A percentile compares a stretch with the other conserved stretches of the same genome.
phyloP scores from a whole-genome alignment of 129 eudicot genomes.

The Helichrysum umbraculigerum region DNA sequence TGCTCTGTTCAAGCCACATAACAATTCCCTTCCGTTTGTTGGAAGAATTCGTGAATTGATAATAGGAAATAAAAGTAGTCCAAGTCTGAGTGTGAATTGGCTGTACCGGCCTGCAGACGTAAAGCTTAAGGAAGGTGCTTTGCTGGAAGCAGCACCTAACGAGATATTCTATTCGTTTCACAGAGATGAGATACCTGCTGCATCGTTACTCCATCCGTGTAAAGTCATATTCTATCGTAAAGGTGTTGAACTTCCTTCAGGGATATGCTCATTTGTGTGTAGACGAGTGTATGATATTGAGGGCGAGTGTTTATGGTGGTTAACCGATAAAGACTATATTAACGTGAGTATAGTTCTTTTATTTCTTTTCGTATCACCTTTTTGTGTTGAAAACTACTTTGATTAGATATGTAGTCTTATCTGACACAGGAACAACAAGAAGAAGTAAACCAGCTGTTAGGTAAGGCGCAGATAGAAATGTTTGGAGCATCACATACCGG shows the following conservation, averaged over 20 bases:
- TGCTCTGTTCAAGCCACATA: conserved; percentile 74
- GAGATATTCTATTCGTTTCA: conserved; percentile 81
- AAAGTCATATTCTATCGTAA: conserved; percentile 85
- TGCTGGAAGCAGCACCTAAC: conserved; percentile 55
- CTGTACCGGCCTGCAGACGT: conserved; percentile 77
- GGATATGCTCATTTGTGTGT: conserved; percentile 80
- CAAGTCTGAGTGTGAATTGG: conserved; percentile 69
- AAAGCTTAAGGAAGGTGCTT: conserved; percentile 57
- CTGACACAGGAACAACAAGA: conserved; percentile 61
- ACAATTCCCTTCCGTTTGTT: conserved; percentile 64
- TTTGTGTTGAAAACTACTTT: conserved; percentile 15
- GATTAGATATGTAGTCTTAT: conserved; percentile 31
- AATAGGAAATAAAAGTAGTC: conserved; percentile 42
- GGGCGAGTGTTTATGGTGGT: conserved; percentile 77
- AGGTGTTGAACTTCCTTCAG: conserved; percentile 80
- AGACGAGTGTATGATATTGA: conserved; percentile 73
- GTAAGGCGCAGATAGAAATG: conserved; percentile 60
- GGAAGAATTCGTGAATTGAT: conserved; percentile 65
- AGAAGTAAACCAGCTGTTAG: conserved; percentile 65
- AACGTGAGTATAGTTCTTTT: conserved; percentile 47
- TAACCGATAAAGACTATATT: conserved; percentile 70
- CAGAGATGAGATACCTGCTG: conserved; percentile 87
- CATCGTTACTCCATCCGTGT: conserved; percentile 84
- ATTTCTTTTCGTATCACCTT: background rate
- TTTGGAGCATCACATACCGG: conserved; percentile 70